Evolutionary conservation across 2,329 filamentous ascomycete species (phyloP), one percentile per base, ranked within the genome.

Genomic region (Colletotrichum sp.): DNA sequence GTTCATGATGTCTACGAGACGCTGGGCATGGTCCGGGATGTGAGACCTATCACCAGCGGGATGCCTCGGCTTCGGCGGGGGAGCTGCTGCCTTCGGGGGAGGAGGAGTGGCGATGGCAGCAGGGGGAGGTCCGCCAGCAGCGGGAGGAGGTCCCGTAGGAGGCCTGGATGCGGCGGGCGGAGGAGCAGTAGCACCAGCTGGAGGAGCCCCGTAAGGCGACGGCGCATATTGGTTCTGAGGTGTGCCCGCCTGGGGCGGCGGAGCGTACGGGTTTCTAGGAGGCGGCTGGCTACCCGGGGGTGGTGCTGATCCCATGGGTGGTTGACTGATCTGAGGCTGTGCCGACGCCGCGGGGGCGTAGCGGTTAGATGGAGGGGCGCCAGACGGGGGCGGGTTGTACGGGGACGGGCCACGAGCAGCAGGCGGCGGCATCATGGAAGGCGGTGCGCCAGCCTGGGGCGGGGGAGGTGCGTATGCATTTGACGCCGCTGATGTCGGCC

Each of bases 41-140:
- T 99, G 96, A 24, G 94, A 95, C 66, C 96, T 93, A 84, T 99
- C 96, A 80, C 96, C 96, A 57, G 95, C 85, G 87, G 96, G 95
- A 82, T 97, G 91, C 83, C 92, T 95, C 32, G 89, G 82, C 81
- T 89, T 90, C n/a, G 91, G 85, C 15, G 92, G 88, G 26, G 90
- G 86, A 59, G 87, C 83, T 10, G 87, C 83, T 15, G 88, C 84
- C 75, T 85, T 84, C 6, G 89, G 86, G 44, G 90, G 86, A 13
- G 88, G 87, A 48, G 89, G 88, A 26, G 87, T 87, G 18, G 87
- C 83, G 34, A 83, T 80, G 52, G 80, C 79, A 12, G 81, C 78
- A 62, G 78, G 77, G 5, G 80, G 79, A 66, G 80, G 73, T 32
- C 72, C 76, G 74, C 83, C 81, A 73, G 87, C 81, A 73, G 87